A percentile compares a stretch with the other conserved stretches of the same genome.
phyloP scores from a whole-genome alignment of 148 eudicot species.

The Chenopodium album region DNA sequence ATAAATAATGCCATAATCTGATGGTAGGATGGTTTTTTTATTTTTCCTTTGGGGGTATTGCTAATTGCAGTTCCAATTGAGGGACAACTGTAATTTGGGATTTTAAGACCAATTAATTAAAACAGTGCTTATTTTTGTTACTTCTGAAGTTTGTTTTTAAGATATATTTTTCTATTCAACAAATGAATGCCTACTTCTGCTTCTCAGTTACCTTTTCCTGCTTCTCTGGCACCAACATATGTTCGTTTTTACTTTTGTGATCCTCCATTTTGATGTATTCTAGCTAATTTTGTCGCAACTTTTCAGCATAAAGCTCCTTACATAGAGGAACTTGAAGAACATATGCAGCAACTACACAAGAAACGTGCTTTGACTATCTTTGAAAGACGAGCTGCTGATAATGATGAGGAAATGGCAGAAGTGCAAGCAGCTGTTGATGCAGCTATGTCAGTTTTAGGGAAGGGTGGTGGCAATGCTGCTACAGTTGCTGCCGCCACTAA shows the following conservation, averaged over 20 bases:
- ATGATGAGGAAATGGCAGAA: constrained; percentile 77
- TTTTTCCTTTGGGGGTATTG: neutral
- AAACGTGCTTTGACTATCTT: constrained; percentile 66
- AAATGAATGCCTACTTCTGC: neutral
- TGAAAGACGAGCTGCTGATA: constrained; percentile 83
- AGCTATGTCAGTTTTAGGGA: constrained; percentile 58
- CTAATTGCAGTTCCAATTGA: neutral
- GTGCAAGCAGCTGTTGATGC: constrained; percentile 81
- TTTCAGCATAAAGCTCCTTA: constrained; percentile 89
- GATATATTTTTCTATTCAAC: neutral
- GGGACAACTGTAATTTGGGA: neutral
- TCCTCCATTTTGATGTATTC: constrained; percentile 9
- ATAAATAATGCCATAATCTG: neutral
- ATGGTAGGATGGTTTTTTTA: neutral
- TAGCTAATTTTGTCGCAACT: constrained; percentile 8
- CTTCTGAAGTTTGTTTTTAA: neutral
- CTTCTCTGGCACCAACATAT: neutral
- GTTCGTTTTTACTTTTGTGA: constrained; percentile 2
- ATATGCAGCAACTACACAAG: constrained; percentile 85
- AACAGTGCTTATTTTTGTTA: neutral
- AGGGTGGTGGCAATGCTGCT: constrained; percentile 46
- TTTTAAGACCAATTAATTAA: neutral
- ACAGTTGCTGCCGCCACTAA: constrained; percentile 56
- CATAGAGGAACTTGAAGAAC: constrained; percentile 93
- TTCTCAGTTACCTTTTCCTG: neutral